Base-by-base conservation (phyloP, 495 filamentous ascomycete species). In the Daldinia grandis region DNA sequence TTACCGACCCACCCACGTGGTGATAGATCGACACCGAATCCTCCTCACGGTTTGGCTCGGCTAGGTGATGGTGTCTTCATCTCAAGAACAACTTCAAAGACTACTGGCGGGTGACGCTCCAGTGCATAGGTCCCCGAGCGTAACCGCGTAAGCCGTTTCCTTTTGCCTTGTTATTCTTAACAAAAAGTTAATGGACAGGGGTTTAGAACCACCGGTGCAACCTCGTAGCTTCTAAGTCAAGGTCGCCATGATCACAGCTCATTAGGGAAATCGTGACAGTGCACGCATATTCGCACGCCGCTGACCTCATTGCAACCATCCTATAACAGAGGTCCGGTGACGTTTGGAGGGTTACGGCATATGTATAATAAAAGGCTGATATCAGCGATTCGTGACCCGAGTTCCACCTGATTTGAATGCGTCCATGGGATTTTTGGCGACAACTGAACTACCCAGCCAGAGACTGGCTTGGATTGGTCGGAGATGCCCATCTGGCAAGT, bases 321-420 rank as follows among this genome's bases (percentile, higher is more conserved):
- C 70, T 28, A 73, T 28, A 73, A 64, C 56, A 62, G 60, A 64
- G 66, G 71, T 67, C 67, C 47, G 71, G 63, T 74, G 71, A 74
- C 71, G 66, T 61, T 67, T 51, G 58, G 67, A 64, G 62, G 62
- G 62, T 71, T 74, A 70, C 67, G 62, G 65, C 58, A 71, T 60
- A 74, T 70, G 71, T 70, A 74, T 67, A 69, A 70, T 58, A 70
- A 69, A 74, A 66, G 71, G 53, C 71, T 71, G 71, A 74, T 74
- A 73, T 73, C 57, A 38, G 49, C 70, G 56, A 70, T 66, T 70
- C 58, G 42, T 53, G 56, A 55, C 58, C 42, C 58, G 38, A 60
- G 37, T 67, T 69, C 62, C 62, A 65, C 61, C 66, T 58, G 56
- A 50, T 33, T 64, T 50, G 54, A 59, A 73, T 69, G 70, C 37